Evolutionary conservation across 805 yeast genomes (phyloP), one percentile per base, ranked within the genome.

Genomic region (Metschnikowia corniflorae): DNA sequence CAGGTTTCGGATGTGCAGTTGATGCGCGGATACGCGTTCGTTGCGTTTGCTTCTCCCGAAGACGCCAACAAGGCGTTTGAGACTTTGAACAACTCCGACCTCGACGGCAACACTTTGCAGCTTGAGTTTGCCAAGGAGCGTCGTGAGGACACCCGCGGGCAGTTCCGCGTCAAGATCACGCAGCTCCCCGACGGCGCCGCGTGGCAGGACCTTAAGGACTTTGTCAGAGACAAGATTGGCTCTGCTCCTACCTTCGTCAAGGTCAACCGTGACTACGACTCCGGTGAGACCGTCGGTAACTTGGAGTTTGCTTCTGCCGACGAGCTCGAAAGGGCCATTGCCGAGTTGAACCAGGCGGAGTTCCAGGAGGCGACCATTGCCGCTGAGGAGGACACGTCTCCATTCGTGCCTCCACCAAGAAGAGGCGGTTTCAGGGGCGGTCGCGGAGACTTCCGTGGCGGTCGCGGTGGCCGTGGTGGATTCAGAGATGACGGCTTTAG

Each of bases 191-290:
- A 80, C 50, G 80, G 80, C 45, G 73, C 85, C 40, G 80, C 86
- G 34, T 85, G 94, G 94, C 93, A 85, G 71, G 91, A 83, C 54
- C 74, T 85, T 57, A 85, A 88, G 70, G 97, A 91, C 68, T 79
- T 86, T 58, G 88, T 87, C 48, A 76, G 95, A 59, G 88, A 83
- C 44, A 82, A 78, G 63, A 78, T 76, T 39, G 68, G 74, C 45
- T 60, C 73, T 46, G 75, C 78, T 41, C 84, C 87, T 40, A 76
- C 82, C 22, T 83, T 81, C 48, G 68, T 70, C 51, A 63, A 67
- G 57, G 69, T 67, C 61, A 73, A 53, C 68, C 71, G 69, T 60
- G 72, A 61, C 63, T 73, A 55, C 56, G 70, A 56, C 60, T 61
- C 61, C 59, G 63, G 65, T 47, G 70, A 63, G 54, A 66, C 58